Conservation (phyloP, 169 alveolate species). For the Eimeria acervulina region DNA sequence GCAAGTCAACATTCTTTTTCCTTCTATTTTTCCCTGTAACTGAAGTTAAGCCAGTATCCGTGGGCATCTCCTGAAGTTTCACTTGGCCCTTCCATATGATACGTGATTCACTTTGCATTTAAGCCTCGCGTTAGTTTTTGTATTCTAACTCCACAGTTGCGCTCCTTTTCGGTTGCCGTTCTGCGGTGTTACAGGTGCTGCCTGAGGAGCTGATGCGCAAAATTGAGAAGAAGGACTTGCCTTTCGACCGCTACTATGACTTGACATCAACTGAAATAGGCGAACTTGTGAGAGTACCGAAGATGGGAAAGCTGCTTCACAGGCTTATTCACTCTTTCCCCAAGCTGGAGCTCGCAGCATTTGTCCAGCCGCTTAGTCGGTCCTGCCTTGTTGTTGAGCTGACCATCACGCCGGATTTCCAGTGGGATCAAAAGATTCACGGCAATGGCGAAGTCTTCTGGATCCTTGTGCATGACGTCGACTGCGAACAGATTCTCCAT, state of each 20-base stretch:
- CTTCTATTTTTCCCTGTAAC: not conserved
- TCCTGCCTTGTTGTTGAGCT: conserved; percentile 96
- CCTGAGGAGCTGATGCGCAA: conserved; percentile 97
- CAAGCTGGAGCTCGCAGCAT: conserved; percentile 96
- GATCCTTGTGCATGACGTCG: conserved; percentile 98
- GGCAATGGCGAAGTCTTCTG: conserved; percentile 97
- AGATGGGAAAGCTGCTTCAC: conserved; percentile 94
- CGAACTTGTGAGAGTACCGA: conserved; percentile 95
- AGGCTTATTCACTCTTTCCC: conserved; percentile 96
- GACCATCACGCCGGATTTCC: conserved; percentile 96
- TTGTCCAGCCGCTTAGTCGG: conserved; percentile 98
- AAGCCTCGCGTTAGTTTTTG: not conserved
- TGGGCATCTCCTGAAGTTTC: not conserved
- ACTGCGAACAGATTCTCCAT: conserved; percentile 97
- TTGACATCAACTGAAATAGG: conserved; percentile 96
- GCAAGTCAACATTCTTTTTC: not conserved
- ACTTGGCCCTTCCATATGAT: not conserved
- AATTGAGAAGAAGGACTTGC: conserved; percentile 97
- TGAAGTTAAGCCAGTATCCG: not conserved
- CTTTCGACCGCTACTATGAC: conserved; percentile 97
- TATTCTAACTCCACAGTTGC: not conserved
- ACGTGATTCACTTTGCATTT: not conserved
- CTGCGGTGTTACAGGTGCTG: conserved; percentile 76
- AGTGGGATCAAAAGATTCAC: conserved; percentile 96
- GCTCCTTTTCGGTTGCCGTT: not conserved